A percentile compares a stretch with the other conserved stretches of the same genome.
Conservation (phyloP, 495 filamentous ascomycete genomes). For the Trichoderma asperelloides region DNA sequence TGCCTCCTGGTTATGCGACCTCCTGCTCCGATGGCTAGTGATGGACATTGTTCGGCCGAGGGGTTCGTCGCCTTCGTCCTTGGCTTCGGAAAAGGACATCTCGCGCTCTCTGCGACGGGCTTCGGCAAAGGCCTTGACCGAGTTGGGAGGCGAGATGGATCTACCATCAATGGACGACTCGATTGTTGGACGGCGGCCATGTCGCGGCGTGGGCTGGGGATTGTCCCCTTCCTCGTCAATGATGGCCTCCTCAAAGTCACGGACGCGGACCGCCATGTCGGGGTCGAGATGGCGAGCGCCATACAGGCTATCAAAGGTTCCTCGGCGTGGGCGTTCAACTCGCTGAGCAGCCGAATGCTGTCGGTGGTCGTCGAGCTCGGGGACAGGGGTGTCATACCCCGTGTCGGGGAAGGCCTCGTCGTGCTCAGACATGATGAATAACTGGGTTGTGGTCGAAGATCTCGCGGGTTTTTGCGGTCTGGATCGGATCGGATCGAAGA, state of each 20-base stretch:
- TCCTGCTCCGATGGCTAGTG: slow-evolving; percentile 47
- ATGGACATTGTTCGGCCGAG: slow-evolving; percentile 56
- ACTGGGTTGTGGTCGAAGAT: background rate
- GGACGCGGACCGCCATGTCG: slow-evolving; percentile 24
- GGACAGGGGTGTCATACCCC: slow-evolving; percentile 65
- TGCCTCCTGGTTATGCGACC: slow-evolving; percentile 34
- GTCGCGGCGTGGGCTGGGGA: slow-evolving; percentile 23
- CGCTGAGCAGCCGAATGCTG: slow-evolving; percentile 59
- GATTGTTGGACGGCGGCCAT: slow-evolving; percentile 39
- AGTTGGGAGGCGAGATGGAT: slow-evolving; percentile 84
- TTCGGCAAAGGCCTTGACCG: slow-evolving; percentile 93
- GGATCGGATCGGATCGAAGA: background rate
- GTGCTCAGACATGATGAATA: slow-evolving; percentile 47
- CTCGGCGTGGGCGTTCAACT: slow-evolving; percentile 41
- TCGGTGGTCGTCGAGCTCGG: slow-evolving; percentile 89
- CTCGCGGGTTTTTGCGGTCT: background rate
- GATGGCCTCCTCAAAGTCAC: slow-evolving; percentile 66
- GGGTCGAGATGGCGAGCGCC: slow-evolving; percentile 34
- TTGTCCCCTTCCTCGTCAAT: slow-evolving; percentile 65
- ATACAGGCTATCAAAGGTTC: slow-evolving; percentile 45
- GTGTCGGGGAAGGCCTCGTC: slow-evolving; percentile 37
- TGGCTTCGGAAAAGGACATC: slow-evolving; percentile 40
- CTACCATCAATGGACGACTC: slow-evolving; percentile 39
- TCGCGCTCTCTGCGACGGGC: slow-evolving; percentile 49
- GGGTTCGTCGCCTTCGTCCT: slow-evolving; percentile 46